Base-by-base conservation (phyloP, 495 filamentous ascomycete genomes). In the Xylaria palmicola region DNA sequence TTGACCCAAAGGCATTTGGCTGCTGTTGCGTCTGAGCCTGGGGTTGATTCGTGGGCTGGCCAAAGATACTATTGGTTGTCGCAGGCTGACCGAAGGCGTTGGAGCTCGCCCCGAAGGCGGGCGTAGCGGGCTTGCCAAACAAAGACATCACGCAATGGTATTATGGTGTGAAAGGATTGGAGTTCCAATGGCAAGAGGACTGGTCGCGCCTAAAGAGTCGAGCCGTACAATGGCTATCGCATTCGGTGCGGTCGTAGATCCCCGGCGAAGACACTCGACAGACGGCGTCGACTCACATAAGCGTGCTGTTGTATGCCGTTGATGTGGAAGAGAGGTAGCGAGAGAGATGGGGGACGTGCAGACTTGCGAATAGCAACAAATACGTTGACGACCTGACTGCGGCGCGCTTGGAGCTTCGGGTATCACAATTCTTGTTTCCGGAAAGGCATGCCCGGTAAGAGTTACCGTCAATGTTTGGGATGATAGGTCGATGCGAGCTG, bases 101-200 rank as follows among this genome's bases (percentile, higher is more conserved):
- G 9, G 60, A 26, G 39, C 60, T 56, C 13, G 64, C 56, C 20
- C 66, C 66, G 9, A 66, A 65, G 37, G 24, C 50, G 36, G 69
- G n/a, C 29, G 69, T 60, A 36, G 37, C 36, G 9, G 69, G 70
- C 65, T 59, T 43, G 7, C 64, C 62, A 27, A 66, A 68, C n/a
- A 72, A 26, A 17, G 69, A 68, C 65, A 70, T 70, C 26, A 26
- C 19, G 19, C 8, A 8, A 43, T 32, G 36, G 36, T 24, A 1
- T 51, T 2, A 6, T 10, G 10, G 45, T 37, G 36, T 59, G n/a
- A 24, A 51, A 9, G 2, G 22, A 22, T 39, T 15, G 37, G 3
- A 27, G 43, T 20, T 30, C n/a, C 34, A 22, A 37, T 36, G 26
- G 17, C 26, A 12, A 17, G 22, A 30, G 45, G 13, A 17, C 26